Evolutionary conservation across 805 yeast genomes (phyloP).

Genomic region (Myxozyma kluyveri): DNA sequence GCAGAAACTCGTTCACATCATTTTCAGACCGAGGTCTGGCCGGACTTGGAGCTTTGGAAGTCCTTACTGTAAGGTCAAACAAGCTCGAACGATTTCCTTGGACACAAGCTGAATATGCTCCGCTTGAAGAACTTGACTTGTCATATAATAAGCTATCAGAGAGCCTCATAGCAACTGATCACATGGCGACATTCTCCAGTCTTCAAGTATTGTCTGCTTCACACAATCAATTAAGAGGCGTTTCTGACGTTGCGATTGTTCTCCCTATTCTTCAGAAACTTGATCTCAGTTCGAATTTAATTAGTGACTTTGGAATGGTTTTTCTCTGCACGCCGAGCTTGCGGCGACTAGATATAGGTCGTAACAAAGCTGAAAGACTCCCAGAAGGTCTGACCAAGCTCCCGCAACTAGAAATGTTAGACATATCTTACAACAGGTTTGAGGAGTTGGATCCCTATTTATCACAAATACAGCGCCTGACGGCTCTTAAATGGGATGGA

Average conservation of each 20-base stretch:
- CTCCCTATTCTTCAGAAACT: conserved; percentile 23
- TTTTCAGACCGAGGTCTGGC: conserved; percentile 7
- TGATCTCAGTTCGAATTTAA: conserved; percentile 16
- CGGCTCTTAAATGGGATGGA: conserved; percentile 25
- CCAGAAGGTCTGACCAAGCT: conserved; percentile 22
- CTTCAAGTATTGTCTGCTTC: conserved; percentile 16
- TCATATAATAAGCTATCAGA: conserved; percentile 20
- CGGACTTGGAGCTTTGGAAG: conserved; percentile 7
- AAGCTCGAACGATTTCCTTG: conserved; percentile 21
- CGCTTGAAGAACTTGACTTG: conserved; percentile 16
- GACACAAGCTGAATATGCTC: conserved; percentile 6
- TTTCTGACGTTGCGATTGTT: conserved; percentile 28
- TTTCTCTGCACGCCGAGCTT: conserved; percentile 25
- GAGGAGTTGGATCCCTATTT: conserved; percentile 18
- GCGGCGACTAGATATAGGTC: conserved; percentile 7
- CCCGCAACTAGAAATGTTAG: conserved; percentile 9
- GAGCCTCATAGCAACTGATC: conserved; percentile 20
- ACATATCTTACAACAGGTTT: conserved; percentile 15
- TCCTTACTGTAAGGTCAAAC: conserved; percentile 9
- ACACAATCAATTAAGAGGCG: conserved; percentile 19
- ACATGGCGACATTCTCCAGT: conserved; percentile 21
- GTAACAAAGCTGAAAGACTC: conserved; percentile 11
- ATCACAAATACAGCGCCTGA: conserved; percentile 14
- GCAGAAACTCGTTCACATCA: conserved; percentile 16
- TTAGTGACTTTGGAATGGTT: conserved; percentile 25